Evolutionary conservation across 1,139 yeast species (phyloP), one percentile per base, ranked within the genome.

Genomic region (Blastobotrys niveus): DNA sequence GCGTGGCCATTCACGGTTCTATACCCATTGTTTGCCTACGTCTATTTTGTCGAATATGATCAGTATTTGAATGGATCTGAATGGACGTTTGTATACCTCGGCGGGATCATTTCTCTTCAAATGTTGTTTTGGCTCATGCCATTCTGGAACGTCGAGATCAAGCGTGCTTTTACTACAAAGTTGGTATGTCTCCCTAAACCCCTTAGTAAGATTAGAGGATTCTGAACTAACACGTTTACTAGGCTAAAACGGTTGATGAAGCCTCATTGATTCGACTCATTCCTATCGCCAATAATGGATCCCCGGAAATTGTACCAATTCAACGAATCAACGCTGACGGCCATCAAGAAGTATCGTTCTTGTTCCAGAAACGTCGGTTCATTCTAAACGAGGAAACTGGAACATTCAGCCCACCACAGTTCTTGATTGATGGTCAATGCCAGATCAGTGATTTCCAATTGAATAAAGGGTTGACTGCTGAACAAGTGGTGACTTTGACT

Each of bases 281-380:
- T 40, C 95, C 98, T 3, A 83, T 84, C 22, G 82, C 94, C 43
- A 87, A 89, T 63, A 76, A 79, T 50, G 98, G 98, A 48, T 70
- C 85, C 37, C 84, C 95, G 42, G 94, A 84, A 58, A 84, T 91
- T 54, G 82, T 84, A 51, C 61, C 68, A 42, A 78, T 86, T 53
- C 66, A 66, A 48, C 73, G 86, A 52, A 82, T 81, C 53, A 60
- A 63, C 21, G 76, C 74, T 58, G 72, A 73, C 30, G 85, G 79
- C 49, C 76, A 79, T 45, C 66, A 65, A 34, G 93, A 83, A 60
- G 67, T 76, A 18, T 82, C 85, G 37, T 91, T 91, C 65, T 69
- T 79, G 50, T 91, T 87, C 68, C 99, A 91, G 65, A 91, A 91
- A 72, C 82, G 97, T 67, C 79, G 95, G 55, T 93, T 87, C 61